Percentiles rank a stretch among this genome's conserved stretches.
Evolutionary conservation across 2,329 filamentous ascomycete genomes (phyloP).

Genomic region (Rachicladosporium sp.): DNA sequence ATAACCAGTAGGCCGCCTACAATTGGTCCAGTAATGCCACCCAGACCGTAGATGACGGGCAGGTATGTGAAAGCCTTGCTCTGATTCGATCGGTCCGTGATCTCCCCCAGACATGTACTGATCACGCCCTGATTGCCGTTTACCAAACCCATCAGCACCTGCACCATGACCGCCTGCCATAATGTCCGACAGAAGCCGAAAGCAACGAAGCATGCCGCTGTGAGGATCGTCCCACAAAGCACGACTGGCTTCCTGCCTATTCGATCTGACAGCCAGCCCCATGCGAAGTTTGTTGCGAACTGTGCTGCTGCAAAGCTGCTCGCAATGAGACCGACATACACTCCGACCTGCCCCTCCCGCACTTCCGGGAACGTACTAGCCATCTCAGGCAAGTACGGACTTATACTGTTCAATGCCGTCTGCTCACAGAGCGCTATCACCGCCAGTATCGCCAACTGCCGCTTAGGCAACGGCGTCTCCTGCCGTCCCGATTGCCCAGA

Average conservation of each 20-base stretch:
- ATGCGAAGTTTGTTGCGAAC: slow-evolving; percentile 81
- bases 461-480: slow-evolving; percentile 65
- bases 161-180: slow-evolving; percentile 75
- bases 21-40: slow-evolving; percentile 82
- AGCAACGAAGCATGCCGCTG: slow-evolving; percentile 65
- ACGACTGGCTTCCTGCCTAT: slow-evolving; percentile 75
- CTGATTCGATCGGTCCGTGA: slow-evolving; percentile 92
- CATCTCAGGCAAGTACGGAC: slow-evolving; percentile 91
- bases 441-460: slow-evolving; percentile 73
- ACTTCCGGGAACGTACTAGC: slow-evolving; percentile 74
- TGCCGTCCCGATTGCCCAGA: slow-evolving; percentile 21
- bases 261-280: slow-evolving; percentile 72
- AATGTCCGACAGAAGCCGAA: slow-evolving; percentile 80
- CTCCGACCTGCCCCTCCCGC: slow-evolving; percentile 54
- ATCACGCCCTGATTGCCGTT: slow-evolving; percentile 95
- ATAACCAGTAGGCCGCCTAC: slow-evolving; percentile 77
- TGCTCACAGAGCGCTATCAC: slow-evolving; percentile 86
- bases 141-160: slow-evolving; percentile 73
- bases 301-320: slow-evolving; percentile 88
- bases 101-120: slow-evolving; percentile 83
- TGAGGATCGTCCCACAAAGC: slow-evolving; percentile 67
- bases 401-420: slow-evolving; percentile 92
- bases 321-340: slow-evolving; percentile 84
- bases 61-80: slow-evolving; percentile 87
- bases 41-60: slow-evolving; percentile 89